Base-by-base conservation (phyloP, 805 yeast genomes). In the Lipomyces yamadae region DNA sequence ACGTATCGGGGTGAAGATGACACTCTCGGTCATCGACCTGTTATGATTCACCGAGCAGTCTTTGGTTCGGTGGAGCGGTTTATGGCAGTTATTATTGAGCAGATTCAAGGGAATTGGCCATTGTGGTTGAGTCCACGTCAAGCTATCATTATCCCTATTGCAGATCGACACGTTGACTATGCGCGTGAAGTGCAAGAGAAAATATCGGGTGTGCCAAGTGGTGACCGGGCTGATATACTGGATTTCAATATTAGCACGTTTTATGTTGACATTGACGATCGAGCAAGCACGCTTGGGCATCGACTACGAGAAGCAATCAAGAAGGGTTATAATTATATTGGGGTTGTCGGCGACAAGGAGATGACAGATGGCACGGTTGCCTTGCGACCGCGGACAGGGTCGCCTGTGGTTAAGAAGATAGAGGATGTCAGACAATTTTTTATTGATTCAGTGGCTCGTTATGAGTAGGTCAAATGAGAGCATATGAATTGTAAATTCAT, bases 121-220 rank as follows among this genome's bases (percentile, higher is more conserved):
- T 92, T 95, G 76, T 95, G 99, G 99, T 75, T 95, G 56, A 91
- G 89, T 70, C 98, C 98, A 5, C 83, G 96, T 69, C 99, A 95
- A 76, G 95, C 94, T 0, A 82, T 90, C 52, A 82, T 95, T 1
- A 82, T 95, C 4, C 98, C 99, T 0, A 87, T 92, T 3, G 76
- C 79, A 3, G 86, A 88, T 65, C 86, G 86, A 0, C 79, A 82
- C 8, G 93, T 45, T 11, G 83, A 79, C 8, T 83, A 83, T 62
- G 90, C 96, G 2, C 70, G 80, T n/a, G 64, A 77, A 1, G 76
- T 90, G 1, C 83, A 82, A 13, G 70, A 75, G 3, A 68, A 74
- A 58, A 78, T 94, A 53, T 70, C 75, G 7, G 78, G 76, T 6
- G 50, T 64, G 8, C 54, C 66, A n/a, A 13, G 52, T 15, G 76